Evolutionary conservation across 2,329 filamentous ascomycete species (phyloP), one percentile per base, ranked within the genome.

Genomic region (Penicillium sp.): DNA sequence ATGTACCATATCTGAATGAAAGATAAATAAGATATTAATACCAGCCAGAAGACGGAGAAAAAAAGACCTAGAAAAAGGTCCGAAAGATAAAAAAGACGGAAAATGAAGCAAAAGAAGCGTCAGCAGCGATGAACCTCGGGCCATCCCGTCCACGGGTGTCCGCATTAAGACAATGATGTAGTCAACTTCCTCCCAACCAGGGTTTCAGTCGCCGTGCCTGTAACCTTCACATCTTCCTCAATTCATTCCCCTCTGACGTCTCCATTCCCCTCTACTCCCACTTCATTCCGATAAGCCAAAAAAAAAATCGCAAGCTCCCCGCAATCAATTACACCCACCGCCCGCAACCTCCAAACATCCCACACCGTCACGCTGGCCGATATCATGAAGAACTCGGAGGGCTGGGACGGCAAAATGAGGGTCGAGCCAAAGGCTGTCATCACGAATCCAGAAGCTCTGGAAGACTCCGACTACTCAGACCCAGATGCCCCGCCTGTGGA

Each of bases 381-480:
- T 21, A 66, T 44, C 32, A 74, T 75, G 73, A 75, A 73, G 56
- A 74, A 74, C 60, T 73, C 69, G 55, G 72, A 72, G 60, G 75
- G 75, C 48, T 78, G 75, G 76, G 76, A 78, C 59, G 76, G 76
- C 29, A 79, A 79, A 60, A 59, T 77, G 54, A 65, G 76, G 40
- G 76, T 96, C 47, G 86, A 89, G 57, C 86, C 86, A 65, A 87
- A 83, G 68, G 81, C 86, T 2, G 78, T 84, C 31, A 77, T 95
- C 44, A 79, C 83, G 22, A 95, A 96, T 67, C 88, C 90, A 2
- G 90, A 94, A 67, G 90, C 89, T 9, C 74, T 96, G 48, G 89
- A 88, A 41, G 92, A 97, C 66, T 85, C 89, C 0, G 92, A 96
- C 49, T 91, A 93, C 69, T 94, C 90, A 14, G 92, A 90, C 62